A percentile compares a stretch with the other conserved stretches of the same genome.
phyloP scores from a whole-genome alignment of 306 rosid species.

The Benincasa hispida region DNA sequence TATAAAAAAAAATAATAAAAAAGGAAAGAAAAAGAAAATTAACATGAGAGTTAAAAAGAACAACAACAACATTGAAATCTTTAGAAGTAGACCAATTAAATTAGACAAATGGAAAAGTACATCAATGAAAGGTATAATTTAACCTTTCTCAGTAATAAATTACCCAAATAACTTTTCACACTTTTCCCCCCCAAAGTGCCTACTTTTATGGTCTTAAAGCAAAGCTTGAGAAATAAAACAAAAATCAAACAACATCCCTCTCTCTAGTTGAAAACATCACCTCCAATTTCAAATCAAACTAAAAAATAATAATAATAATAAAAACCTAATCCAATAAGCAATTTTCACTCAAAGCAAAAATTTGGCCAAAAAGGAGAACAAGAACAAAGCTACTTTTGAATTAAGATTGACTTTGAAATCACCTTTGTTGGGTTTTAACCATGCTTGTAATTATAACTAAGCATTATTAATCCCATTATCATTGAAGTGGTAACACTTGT shows the following conservation, averaged over 20 bases:
- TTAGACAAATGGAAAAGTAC: not conserved
- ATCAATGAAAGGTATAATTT: not conserved
- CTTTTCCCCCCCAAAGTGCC: not conserved
- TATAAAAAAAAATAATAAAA: too few relatives aligned
- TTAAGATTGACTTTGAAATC: conserved; percentile 2
- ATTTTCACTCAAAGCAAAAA: not conserved
- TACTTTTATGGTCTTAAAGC: not conserved
- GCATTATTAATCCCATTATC: not conserved
- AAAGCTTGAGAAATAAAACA: not conserved
- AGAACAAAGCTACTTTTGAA: conserved; percentile 1
- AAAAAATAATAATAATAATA: too few relatives aligned
- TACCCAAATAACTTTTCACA: not conserved
- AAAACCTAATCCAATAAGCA: not conserved
- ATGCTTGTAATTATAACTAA: conserved; percentile 8
- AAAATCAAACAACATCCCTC: too few relatives aligned
- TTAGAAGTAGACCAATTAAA: not conserved
- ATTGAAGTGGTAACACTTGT: not conserved
- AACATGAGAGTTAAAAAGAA: too few relatives aligned
- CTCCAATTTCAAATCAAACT: too few relatives aligned
- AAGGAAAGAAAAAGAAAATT: too few relatives aligned
- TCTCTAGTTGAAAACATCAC: too few relatives aligned
- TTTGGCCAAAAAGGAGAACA: not conserved
- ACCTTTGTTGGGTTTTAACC: conserved; percentile 9
- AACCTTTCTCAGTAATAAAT: not conserved
- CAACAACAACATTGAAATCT: too few relatives aligned